phyloP scores from a whole-genome alignment of 768 basidiomycete genomes.

The Xanthoconium purpureum region DNA sequence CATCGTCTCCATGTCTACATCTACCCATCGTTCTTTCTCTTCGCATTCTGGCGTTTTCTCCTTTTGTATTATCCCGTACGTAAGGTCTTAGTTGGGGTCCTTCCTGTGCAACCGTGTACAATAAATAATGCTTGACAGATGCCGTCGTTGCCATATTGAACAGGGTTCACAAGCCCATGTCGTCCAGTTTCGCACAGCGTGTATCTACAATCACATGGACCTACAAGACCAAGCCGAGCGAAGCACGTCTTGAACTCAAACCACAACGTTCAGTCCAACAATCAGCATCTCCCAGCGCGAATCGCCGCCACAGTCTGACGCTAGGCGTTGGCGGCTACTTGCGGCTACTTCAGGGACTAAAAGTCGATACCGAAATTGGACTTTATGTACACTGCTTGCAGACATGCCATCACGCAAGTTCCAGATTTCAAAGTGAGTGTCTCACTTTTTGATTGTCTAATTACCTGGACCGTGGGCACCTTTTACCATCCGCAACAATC shows the following conservation, averaged over 20 bases:
- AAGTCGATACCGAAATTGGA: background rate
- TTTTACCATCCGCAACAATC: background rate
- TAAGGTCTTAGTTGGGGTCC: background rate
- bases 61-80: conserved; percentile 5
- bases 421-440: conserved; percentile 9
- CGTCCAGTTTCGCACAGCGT: background rate
- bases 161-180: background rate
- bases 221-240: background rate
- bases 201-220: background rate
- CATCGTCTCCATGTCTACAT: background rate
- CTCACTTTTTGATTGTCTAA: conserved; percentile 16
- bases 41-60: conserved; percentile 1
- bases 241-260: conserved; percentile 5
- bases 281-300: background rate
- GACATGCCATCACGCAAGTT: conserved; percentile 11
- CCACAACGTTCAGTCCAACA: background rate
- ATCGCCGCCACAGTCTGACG: background rate
- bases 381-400: background rate
- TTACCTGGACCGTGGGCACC: background rate
- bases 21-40: background rate
- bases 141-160: background rate
- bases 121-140: background rate
- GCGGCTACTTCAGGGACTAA: background rate
- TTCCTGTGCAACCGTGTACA: conserved; percentile 1
- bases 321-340: background rate